Percentiles rank a stretch among this genome's conserved stretches.
These are phyloP conservation scores for Backusella westeae DNA, from an alignment of 192 early-diverging fungal species.

Conservation along the genomic window DNA sequence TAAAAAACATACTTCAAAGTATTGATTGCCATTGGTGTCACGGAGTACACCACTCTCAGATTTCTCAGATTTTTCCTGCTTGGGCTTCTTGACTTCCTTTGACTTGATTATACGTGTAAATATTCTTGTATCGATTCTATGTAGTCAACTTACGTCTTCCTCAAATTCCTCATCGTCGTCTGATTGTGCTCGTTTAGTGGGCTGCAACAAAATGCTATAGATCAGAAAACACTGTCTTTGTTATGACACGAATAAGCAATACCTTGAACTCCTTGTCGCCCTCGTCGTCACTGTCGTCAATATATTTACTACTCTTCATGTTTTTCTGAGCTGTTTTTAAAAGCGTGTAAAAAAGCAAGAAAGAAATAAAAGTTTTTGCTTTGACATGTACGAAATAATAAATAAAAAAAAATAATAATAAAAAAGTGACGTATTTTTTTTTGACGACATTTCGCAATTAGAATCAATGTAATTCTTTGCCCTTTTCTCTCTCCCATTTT, in stretches of 20 bases:
- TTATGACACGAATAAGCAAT: not conserved
- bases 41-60: not conserved
- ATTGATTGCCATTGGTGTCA: not conserved
- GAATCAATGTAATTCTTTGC: too few relatives aligned
- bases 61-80: not conserved
- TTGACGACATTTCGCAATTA: not conserved
- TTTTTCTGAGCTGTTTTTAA: not conserved
- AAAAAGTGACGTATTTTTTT: not conserved
- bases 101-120: not conserved
- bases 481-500: too few relatives aligned
- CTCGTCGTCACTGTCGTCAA: slow-evolving; percentile 17
- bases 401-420: not conserved
- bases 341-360: not conserved
- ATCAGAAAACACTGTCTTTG: not conserved
- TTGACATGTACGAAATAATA: not conserved
- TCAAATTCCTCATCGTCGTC: not conserved
- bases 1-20: not conserved
- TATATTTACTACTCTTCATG: slow-evolving; percentile 10
- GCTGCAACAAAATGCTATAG: not conserved
- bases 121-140: not conserved
- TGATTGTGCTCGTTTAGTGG: not conserved
- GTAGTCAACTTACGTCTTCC: not conserved
- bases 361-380: not conserved
- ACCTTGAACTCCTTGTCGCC: not conserved
- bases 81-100: not conserved